Evolutionary conservation across 345 rosid genomes (phyloP).

Genomic region (Durio zibethinus): DNA sequence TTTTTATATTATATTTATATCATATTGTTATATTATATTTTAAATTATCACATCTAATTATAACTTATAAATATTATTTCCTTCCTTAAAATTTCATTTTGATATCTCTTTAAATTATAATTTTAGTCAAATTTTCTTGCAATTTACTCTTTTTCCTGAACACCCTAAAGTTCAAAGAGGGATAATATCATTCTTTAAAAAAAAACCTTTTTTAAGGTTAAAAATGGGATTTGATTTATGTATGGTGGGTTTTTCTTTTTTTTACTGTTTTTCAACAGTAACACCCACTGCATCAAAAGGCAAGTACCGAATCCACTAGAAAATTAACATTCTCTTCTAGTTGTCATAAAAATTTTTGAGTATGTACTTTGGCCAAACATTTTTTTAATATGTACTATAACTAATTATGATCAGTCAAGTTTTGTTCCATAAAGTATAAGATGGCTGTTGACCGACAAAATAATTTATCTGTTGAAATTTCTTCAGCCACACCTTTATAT

Average conservation of each 20-base stretch:
- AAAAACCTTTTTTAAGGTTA: no score
- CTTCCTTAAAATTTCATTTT: no score
- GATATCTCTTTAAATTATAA: no score
- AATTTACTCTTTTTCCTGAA: no score
- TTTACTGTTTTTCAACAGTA: not conserved
- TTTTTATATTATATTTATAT: no score
- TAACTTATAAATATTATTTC: no score
- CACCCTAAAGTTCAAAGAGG: no score
- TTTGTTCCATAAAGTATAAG: not conserved
- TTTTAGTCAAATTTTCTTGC: no score
- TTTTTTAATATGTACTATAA: not conserved
- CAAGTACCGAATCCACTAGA: slow-evolving; percentile 16
- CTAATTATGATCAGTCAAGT: not conserved
- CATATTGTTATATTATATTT: no score
- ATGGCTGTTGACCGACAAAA: not conserved
- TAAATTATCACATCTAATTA: no score
- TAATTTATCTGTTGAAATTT: not conserved
- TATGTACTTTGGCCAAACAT: no score
- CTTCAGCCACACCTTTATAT: not conserved
- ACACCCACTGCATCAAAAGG: not conserved
- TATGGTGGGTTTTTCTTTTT: not conserved
- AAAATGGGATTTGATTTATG: not conserved
- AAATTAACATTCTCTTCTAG: slow-evolving; percentile 2
- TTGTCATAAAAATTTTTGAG: not conserved
- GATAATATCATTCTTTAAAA: no score